phyloP scores from a whole-genome alignment of 129 eudicot species.

The Pulicaria dysenterica region DNA sequence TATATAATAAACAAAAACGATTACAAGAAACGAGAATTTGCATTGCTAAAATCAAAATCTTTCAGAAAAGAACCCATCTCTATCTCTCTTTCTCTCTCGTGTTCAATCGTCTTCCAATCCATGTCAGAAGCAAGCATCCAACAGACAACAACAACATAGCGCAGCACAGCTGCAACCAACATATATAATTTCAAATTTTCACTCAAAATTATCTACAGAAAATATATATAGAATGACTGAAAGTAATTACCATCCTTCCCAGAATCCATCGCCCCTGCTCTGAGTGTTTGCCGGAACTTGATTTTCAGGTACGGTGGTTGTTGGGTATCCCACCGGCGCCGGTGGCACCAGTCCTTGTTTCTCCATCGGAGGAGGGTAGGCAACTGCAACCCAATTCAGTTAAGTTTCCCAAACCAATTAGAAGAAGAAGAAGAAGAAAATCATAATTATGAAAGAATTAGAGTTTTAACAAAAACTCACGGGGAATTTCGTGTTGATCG shows the following conservation, averaged over 20 bases:
- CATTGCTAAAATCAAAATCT: background rate
- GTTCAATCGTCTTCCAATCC: background rate
- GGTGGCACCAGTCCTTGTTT: slow-evolving; percentile 18
- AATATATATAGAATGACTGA: background rate
- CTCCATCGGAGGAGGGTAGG: slow-evolving; percentile 43
- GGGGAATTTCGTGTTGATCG: slow-evolving; percentile 38
- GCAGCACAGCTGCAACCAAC: slow-evolving; percentile 46
- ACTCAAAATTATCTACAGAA: background rate
- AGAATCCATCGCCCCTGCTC: slow-evolving; percentile 63
- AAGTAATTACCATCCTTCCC: slow-evolving; percentile 57
- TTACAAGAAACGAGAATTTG: slow-evolving; percentile 15
- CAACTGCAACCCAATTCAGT: slow-evolving; percentile 37
- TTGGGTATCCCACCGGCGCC: slow-evolving; percentile 53
- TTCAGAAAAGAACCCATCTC: background rate
- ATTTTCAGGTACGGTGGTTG: slow-evolving; percentile 22
- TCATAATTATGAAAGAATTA: background rate
- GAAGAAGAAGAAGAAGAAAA: background rate
- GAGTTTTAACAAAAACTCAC: slow-evolving; percentile 17
- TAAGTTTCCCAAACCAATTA: background rate
- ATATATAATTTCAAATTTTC: background rate
- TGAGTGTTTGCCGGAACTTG: slow-evolving; percentile 19
- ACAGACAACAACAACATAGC: slow-evolving; percentile 55
- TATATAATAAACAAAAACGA: background rate
- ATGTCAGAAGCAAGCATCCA: slow-evolving; percentile 58
- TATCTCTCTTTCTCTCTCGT: background rate